Evolutionary conservation across 2,329 filamentous ascomycete genomes (phyloP), one percentile per base, ranked within the genome.

Genomic region (Claviceps purpurea): DNA sequence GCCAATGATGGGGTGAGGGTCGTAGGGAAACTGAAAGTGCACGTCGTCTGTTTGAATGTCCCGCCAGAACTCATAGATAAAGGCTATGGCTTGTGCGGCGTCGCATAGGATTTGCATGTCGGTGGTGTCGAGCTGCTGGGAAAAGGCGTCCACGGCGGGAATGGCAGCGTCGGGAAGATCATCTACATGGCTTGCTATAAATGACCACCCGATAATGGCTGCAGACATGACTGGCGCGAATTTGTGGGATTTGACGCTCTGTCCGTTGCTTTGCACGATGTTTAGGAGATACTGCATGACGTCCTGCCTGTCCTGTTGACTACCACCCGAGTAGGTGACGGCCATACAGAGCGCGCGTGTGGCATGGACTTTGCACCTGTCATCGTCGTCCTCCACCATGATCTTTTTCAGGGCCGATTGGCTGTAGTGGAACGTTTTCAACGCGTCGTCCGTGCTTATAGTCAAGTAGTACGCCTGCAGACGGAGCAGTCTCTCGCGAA

Each of bases 111-210:
- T 86, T 8, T 77, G 72, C 1, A 81, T 72, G 54, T 89, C 82
- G 37, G 75, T 75, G 64, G 85, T 89, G 54, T 90, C 82, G 18
- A 95, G 82, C 66, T 95, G 89, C 47, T 95, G 89, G 43, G 87
- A 82, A 59, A 95, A 89, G 2, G 84, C 82, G 50, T 93, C 85
- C 60, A 93, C 78, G 16, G 87, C 84, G 30, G 79, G 70, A 56
- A 88, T 82, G 37, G 84, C 87, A 55, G 82, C 75, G 16, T 78
- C 76, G 58, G 87, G 81, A 44, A 89, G 73, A 60, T 91, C 86
- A 3, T 89, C 84, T 6, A 91, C 71, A 55, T 86, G 79, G 4
- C 85, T 89, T 5, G 85, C 86, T 5, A 94, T 76, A 57, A 91
- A 85, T 1, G 84, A 84, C 87, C 88, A 95, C 54, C 84, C 81